Conservation (phyloP, 2,329 filamentous ascomycete genomes). For the Arthrobotrys conoides region DNA sequence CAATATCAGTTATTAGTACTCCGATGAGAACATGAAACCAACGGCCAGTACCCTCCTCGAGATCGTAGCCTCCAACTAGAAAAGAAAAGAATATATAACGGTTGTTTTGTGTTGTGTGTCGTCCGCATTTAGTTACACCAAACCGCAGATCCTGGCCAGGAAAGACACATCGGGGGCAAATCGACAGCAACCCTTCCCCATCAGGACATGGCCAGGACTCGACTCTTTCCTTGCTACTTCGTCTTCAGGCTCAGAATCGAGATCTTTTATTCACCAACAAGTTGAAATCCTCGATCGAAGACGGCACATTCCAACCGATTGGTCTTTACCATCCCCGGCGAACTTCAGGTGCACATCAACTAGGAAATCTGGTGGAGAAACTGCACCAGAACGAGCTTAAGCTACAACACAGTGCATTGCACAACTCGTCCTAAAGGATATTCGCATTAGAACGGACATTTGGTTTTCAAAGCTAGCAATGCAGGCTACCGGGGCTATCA, state of each 20-base stretch:
- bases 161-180: constrained; percentile 27
- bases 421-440: not conserved
- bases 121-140: constrained; percentile 54
- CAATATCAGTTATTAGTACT: not conserved
- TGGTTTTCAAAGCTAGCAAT: not conserved
- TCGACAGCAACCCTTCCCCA: not conserved
- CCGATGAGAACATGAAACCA: not conserved
- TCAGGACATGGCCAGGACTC: not conserved
- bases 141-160: constrained; percentile 1
- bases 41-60: not conserved
- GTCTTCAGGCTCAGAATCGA: constrained; percentile 25
- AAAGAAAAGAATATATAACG: constrained; percentile 32
- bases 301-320: constrained; percentile 46
- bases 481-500: not conserved
- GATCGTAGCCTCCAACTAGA: not conserved
- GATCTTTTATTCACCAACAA: not conserved
- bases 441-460: constrained; percentile 17
- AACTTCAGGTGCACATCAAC: constrained; percentile 25
- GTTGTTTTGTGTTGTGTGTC: constrained; percentile 48
- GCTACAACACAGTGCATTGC: constrained; percentile 10
- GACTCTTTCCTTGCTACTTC: not conserved
- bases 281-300: constrained; percentile 48
- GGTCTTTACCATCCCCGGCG: constrained; percentile 57
- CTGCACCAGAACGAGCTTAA: constrained; percentile 2
- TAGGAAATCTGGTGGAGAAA: constrained; percentile 31